Evolutionary conservation across 1,284 basidiomycete species (phyloP).

Genomic region (Austroboletus novae-zelandiae): DNA sequence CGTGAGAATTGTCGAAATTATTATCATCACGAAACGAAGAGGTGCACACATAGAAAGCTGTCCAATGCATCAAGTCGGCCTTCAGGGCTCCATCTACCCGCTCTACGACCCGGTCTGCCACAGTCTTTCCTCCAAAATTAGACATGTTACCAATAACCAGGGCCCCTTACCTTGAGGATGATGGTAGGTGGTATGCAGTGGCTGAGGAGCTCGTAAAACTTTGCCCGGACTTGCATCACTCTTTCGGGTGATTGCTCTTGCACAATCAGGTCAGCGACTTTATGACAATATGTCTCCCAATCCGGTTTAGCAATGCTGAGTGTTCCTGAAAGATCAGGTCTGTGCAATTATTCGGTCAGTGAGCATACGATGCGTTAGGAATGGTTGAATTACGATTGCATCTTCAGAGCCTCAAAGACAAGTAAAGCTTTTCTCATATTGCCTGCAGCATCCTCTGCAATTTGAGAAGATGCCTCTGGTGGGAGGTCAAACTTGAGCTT

Average conservation of each 20-base stretch:
- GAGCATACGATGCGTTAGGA: neutral
- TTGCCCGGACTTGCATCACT: conserved; percentile 88
- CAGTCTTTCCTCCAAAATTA: conserved; percentile 55
- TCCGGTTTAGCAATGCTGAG: conserved; percentile 91
- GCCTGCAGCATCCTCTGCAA: conserved; percentile 80
- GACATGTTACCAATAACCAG: neutral
- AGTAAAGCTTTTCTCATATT: conserved; percentile 95
- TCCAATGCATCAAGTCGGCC: conserved; percentile 93
- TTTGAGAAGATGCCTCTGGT: conserved; percentile 67
- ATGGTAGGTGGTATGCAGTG: conserved; percentile 98
- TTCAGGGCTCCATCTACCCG: conserved; percentile 80
- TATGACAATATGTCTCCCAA: conserved; percentile 97
- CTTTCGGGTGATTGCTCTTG: conserved; percentile 89
- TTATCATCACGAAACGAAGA: neutral
- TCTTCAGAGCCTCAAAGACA: conserved; percentile 92
- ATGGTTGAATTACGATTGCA: conserved; percentile 71
- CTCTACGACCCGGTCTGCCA: conserved; percentile 83
- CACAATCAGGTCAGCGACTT: conserved; percentile 93
- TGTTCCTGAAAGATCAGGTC: conserved; percentile 72
- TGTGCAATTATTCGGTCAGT: conserved; percentile 20
- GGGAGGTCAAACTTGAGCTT: conserved; percentile 83
- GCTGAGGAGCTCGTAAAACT: conserved; percentile 93
- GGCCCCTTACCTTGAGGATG: conserved; percentile 72
- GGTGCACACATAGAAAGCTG: conserved; percentile 84
- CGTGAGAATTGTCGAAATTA: neutral